Evolutionary conservation across 2,329 filamentous ascomycete species (phyloP).

Genomic region (Stachybotrys echinatus): DNA sequence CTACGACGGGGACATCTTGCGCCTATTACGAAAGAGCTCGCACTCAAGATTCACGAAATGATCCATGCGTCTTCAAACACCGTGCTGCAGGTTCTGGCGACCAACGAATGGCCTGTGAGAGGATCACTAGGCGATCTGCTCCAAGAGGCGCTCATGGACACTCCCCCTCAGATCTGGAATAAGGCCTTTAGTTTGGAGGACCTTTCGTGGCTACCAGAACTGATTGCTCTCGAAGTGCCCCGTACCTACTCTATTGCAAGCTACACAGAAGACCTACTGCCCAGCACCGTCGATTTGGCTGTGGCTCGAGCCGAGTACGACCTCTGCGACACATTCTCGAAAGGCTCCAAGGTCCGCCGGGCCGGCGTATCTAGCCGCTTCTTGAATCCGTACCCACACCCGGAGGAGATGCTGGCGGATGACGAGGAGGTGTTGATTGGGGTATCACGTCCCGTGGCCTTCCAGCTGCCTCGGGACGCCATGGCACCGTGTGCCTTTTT

Average conservation of each 20-base stretch:
- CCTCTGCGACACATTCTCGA: conserved; percentile 35
- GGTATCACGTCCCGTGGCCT: conserved; percentile 44
- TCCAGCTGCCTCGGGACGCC: conserved; percentile 44
- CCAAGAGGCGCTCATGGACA: conserved; percentile 41
- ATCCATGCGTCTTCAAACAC: conserved; percentile 44
- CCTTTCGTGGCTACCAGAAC: conserved; percentile 39
- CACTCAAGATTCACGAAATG: conserved; percentile 41
- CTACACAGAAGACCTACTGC: conserved; percentile 43
- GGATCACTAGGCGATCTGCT: conserved; percentile 45
- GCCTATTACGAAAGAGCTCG: conserved; percentile 45
- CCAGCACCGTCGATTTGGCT: conserved; percentile 44
- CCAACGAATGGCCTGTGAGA: conserved; percentile 45
- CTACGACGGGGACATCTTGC: conserved; percentile 46
- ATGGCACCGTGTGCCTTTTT: conserved; percentile 47
- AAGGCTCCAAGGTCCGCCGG: conserved; percentile 22
- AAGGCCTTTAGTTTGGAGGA: conserved; percentile 40
- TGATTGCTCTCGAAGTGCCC: conserved; percentile 43
- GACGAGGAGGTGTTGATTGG: conserved; percentile 47
- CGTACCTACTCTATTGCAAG: conserved; percentile 50
- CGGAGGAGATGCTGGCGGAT: conserved; percentile 29
- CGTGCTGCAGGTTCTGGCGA: conserved; percentile 41
- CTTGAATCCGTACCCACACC: conserved; percentile 37
- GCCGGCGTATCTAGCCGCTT: conserved; percentile 48
- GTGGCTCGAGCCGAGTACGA: conserved; percentile 47
- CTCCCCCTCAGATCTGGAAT: conserved; percentile 43